Conservation (phyloP, 1,284 basidiomycete genomes). For the Cutaneotrichosporon cavernicola region DNA sequence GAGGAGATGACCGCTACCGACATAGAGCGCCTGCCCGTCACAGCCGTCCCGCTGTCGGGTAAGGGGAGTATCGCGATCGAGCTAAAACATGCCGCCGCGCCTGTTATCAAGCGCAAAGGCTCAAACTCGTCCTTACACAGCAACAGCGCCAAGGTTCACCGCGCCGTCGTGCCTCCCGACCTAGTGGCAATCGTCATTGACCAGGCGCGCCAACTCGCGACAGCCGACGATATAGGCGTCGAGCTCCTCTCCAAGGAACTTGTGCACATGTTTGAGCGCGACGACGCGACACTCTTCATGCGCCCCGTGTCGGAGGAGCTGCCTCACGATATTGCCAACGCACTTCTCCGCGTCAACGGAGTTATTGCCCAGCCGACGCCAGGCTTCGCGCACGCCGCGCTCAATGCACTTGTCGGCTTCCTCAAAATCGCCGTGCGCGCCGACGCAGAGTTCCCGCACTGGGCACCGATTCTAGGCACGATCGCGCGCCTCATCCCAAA, state of each 20-base stretch:
- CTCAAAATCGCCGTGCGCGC: slow-evolving; percentile 61
- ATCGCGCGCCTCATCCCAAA: slow-evolving; percentile 62
- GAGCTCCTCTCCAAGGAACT: slow-evolving; percentile 62
- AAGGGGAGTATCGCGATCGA: not conserved
- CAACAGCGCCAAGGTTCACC: slow-evolving; percentile 10
- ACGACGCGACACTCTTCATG: slow-evolving; percentile 64
- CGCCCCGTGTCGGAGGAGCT: slow-evolving; percentile 64
- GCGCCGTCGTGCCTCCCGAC: slow-evolving; percentile 37
- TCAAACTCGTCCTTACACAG: slow-evolving; percentile 12
- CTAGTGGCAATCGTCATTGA: slow-evolving; percentile 30
- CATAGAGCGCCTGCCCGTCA: slow-evolving; percentile 43
- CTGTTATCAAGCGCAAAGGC: slow-evolving; percentile 1
- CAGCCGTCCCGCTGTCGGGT: slow-evolving; percentile 18
- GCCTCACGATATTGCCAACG: slow-evolving; percentile 57
- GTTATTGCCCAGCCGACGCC: slow-evolving; percentile 62
- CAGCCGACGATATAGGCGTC: slow-evolving; percentile 61
- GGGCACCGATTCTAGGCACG: slow-evolving; percentile 61
- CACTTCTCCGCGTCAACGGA: slow-evolving; percentile 59
- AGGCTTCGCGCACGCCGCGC: slow-evolving; percentile 63
- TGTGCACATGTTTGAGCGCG: slow-evolving; percentile 68
- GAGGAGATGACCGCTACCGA: slow-evolving; percentile 27
- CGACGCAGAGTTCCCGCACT: slow-evolving; percentile 57
- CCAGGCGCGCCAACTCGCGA: slow-evolving; percentile 54
- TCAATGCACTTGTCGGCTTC: slow-evolving; percentile 70
- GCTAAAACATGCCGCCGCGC: not conserved